Percentiles rank a stretch among this genome's conserved stretches.
phyloP scores from a whole-genome alignment of 352 stramenopile genomes.

The Phytopythium kandeliae region DNA sequence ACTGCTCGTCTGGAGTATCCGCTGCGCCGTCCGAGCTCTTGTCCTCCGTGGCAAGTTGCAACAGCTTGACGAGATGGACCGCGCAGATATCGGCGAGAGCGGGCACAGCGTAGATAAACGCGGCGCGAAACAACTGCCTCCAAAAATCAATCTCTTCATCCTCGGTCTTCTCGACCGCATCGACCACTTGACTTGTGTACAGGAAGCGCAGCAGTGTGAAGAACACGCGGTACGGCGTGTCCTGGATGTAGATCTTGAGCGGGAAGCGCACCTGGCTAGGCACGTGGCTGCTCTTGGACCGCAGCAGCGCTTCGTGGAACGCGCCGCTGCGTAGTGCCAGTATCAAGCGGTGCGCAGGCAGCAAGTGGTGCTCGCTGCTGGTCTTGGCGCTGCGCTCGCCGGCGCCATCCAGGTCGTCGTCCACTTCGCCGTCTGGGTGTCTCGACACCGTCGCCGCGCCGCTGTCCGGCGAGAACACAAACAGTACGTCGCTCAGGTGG shows the following conservation, averaged over 20 bases:
- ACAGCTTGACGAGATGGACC: slow-evolving; percentile 24
- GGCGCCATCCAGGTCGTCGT: neutral
- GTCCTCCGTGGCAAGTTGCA: slow-evolving; percentile 8
- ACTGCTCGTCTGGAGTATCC: neutral
- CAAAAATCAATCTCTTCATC: slow-evolving; percentile 33
- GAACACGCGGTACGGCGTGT: slow-evolving; percentile 64
- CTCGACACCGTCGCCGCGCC: slow-evolving; percentile 5
- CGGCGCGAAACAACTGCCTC: slow-evolving; percentile 56
- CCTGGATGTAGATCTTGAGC: slow-evolving; percentile 48
- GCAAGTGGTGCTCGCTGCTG: slow-evolving; percentile 36
- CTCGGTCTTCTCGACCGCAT: neutral
- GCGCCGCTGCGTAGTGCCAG: slow-evolving; percentile 69
- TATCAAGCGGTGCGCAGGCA: slow-evolving; percentile 67
- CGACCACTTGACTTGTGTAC: slow-evolving; percentile 65
- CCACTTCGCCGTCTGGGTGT: neutral
- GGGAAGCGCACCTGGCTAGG: slow-evolving; percentile 67
- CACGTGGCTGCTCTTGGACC: slow-evolving; percentile 43
- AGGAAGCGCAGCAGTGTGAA: slow-evolving; percentile 62
- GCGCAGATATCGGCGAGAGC: slow-evolving; percentile 64
- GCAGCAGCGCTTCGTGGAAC: slow-evolving; percentile 59
- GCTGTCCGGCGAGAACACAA: slow-evolving; percentile 56
- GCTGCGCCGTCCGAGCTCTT: slow-evolving; percentile 1
- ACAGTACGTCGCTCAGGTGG: slow-evolving; percentile 75
- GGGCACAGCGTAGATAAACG: slow-evolving; percentile 69
- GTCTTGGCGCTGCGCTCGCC: slow-evolving; percentile 13